phyloP scores from a whole-genome alignment of 306 rosid species.

The Styphnolobium japonicum region DNA sequence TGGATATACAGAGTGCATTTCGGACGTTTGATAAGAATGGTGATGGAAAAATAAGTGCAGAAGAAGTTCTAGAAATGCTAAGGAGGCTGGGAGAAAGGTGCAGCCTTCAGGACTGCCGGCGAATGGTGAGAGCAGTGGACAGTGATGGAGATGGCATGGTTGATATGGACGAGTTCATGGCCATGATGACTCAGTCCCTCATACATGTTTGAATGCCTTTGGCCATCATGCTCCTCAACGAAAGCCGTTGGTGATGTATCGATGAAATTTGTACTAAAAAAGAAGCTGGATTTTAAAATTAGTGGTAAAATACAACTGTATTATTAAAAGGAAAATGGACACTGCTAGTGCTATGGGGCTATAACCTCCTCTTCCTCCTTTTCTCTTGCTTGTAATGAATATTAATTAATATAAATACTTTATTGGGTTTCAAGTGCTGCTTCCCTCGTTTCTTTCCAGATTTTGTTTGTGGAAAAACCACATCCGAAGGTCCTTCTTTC shows the following conservation, averaged over 20 bases:
- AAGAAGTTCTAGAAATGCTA: conserved; percentile 63
- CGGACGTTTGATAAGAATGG: conserved; percentile 60
- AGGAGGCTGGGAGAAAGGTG: conserved; percentile 67
- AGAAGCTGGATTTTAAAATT: not conserved
- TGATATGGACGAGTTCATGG: conserved; percentile 72
- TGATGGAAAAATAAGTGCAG: conserved; percentile 86
- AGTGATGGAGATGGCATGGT: conserved; percentile 84
- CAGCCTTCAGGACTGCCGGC: conserved; percentile 65
- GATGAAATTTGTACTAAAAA: not conserved
- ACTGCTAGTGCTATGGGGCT: not conserved
- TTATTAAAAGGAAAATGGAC: conserved; percentile 4
- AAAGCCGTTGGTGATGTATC: not conserved
- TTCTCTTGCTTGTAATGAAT: not conserved
- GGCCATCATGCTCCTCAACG: not conserved
- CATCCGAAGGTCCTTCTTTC: not conserved
- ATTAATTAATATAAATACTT: not conserved
- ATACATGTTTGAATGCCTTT: conserved; percentile 22
- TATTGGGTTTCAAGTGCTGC: not conserved
- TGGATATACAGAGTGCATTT: conserved; percentile 67
- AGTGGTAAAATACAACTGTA: not conserved
- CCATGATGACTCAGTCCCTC: conserved; percentile 69
- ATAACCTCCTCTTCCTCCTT: not conserved
- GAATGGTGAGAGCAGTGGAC: conserved; percentile 82
- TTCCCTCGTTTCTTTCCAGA: not conserved
- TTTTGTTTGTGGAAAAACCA: not conserved